Percentiles rank a stretch among this genome's conserved stretches.
These are phyloP conservation scores for Hypoxylon sp. DNA, from an alignment of 2,329 filamentous ascomycete species.

Conservation along the genomic window DNA sequence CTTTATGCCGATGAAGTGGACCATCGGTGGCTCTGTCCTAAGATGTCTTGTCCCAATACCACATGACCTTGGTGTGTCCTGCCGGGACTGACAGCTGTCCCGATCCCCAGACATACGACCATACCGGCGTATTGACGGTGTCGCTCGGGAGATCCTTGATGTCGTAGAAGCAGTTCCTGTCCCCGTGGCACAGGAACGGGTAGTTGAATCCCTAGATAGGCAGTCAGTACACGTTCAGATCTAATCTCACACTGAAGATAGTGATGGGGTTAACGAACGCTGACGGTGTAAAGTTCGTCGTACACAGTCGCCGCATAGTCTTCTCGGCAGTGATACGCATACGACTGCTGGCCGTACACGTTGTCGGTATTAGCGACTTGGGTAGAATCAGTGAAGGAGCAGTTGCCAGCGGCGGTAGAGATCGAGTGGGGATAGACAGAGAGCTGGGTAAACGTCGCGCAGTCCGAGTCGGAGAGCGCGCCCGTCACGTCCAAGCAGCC, in stretches of 20 bases:
- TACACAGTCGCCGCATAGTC: conserved; percentile 5
- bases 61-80: conserved; percentile 35
- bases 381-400: conserved; percentile 31
- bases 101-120: conserved; percentile 36
- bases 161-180: conserved; percentile 39
- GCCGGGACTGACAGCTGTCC: conserved; percentile 22
- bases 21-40: background rate
- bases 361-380: conserved; percentile 38
- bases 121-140: conserved; percentile 19
- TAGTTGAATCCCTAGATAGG: conserved; percentile 27
- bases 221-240: conserved; percentile 6
- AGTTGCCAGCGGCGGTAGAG: conserved; percentile 30
- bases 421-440: conserved; percentile 15
- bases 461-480: conserved; percentile 20
- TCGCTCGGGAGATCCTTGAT: conserved; percentile 24
- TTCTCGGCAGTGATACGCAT: conserved; percentile 26
- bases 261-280: conserved; percentile 9
- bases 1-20: conserved; percentile 2
- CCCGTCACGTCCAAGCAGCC: conserved; percentile 34
- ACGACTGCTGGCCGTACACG: conserved; percentile 28
- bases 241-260: background rate
- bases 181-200: conserved; percentile 36
- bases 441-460: conserved; percentile 35
- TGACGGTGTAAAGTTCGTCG: conserved; percentile 27
- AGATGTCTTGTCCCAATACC: conserved; percentile 32